phyloP scores from a whole-genome alignment of 805 yeast species.

The Zygosaccharomyces gambellarensis region DNA sequence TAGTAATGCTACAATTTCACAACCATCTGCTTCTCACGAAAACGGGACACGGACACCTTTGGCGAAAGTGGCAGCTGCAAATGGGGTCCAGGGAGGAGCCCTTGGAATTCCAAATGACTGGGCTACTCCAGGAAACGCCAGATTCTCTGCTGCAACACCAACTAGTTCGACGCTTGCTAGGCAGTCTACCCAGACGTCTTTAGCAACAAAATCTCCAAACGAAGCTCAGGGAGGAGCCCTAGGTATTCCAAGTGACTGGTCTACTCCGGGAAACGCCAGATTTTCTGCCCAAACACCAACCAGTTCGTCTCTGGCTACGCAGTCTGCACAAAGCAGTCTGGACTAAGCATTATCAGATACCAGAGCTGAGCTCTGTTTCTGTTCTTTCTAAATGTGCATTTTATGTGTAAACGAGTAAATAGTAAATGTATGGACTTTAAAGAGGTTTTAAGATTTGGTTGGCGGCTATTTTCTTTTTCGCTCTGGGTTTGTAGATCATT shows the following conservation, averaged over 20 bases:
- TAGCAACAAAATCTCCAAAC: neutral
- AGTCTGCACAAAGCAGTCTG: no score
- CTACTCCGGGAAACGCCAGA: neutral
- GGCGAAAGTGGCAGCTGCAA: neutral
- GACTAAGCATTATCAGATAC: no score
- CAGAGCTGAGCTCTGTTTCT: no score
- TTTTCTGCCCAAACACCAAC: neutral
- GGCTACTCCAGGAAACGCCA: neutral
- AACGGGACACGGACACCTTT: no score
- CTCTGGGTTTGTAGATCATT: no score
- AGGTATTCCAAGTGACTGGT: neutral
- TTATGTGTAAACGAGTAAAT: no score
- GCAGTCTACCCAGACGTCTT: neutral
- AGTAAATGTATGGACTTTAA: no score
- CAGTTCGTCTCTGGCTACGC: no score
- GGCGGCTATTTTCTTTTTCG: no score
- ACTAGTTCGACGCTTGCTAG: neutral
- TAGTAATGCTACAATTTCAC: neutral
- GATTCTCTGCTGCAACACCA: neutral
- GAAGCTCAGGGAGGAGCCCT: neutral
- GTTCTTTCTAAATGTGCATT: no score
- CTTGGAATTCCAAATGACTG: neutral
- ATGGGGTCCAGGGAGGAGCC: neutral
- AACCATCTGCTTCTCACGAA: no score
- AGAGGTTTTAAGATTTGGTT: no score